Evolutionary conservation across 129 eudicot species (phyloP).

Genomic region (Arctium minus): DNA sequence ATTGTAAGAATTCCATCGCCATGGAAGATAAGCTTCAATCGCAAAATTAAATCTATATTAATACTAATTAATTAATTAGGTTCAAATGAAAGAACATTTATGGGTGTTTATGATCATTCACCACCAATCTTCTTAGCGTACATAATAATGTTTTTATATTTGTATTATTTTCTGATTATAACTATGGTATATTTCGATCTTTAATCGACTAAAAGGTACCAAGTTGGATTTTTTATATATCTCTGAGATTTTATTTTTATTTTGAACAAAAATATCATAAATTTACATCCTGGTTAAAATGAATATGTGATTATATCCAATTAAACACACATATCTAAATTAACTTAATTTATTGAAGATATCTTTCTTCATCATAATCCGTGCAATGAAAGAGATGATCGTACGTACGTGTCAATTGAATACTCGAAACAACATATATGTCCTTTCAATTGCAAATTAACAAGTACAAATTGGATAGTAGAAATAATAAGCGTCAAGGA

Average conservation of each 20-base stretch:
- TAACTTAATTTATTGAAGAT: neutral
- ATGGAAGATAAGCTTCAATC: constrained; percentile 32
- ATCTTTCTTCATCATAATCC: neutral
- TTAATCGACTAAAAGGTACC: neutral
- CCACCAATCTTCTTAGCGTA: neutral
- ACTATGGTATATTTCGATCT: neutral
- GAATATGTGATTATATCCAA: neutral
- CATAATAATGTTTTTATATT: neutral
- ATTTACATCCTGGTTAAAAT: neutral
- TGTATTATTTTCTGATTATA: neutral
- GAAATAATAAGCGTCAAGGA: no score
- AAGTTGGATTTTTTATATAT: no score
- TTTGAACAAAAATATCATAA: no score
- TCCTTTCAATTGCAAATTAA: neutral
- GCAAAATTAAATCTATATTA: neutral
- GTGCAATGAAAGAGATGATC: neutral
- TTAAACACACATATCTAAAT: neutral
- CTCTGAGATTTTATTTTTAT: no score
- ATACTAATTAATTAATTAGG: neutral
- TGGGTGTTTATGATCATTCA: neutral
- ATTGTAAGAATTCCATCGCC: constrained; percentile 81
- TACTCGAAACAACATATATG: neutral
- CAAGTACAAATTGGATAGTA: no score
- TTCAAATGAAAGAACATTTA: neutral
- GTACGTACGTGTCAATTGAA: neutral